These are phyloP conservation scores for Amanita subjunquillea DNA, from an alignment of 768 basidiomycete species.

Conservation along the genomic window DNA sequence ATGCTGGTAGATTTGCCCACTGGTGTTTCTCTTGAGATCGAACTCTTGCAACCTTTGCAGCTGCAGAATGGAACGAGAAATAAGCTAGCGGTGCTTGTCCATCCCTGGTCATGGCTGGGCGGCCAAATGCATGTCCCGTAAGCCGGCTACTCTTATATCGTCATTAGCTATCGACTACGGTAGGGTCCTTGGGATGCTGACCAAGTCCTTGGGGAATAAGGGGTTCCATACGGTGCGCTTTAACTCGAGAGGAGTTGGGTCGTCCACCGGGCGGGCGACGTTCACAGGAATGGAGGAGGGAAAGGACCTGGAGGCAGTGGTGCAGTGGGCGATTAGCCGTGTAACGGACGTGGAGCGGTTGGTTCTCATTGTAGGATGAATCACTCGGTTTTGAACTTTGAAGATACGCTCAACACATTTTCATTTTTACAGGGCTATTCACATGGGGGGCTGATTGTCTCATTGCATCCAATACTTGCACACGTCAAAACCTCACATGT, in stretches of 20 bases:
- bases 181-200: slow-evolving; percentile 37
- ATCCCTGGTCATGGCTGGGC: slow-evolving; percentile 84
- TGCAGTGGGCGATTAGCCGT: slow-evolving; percentile 39
- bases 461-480: slow-evolving; percentile 46
- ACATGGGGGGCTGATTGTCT: slow-evolving; percentile 65
- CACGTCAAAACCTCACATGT: slow-evolving; percentile 52
- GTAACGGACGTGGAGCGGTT: slow-evolving; percentile 37
- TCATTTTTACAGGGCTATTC: slow-evolving; percentile 57
- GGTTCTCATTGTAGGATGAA: slow-evolving; percentile 49
- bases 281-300: slow-evolving; percentile 65
- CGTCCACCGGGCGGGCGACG: slow-evolving; percentile 63
- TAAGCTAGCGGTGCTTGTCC: slow-evolving; percentile 60
- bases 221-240: slow-evolving; percentile 57
- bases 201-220: slow-evolving; percentile 26
- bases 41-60: background rate
- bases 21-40: slow-evolving; percentile 9
- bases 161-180: slow-evolving; percentile 7
- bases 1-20: slow-evolving; percentile 13
- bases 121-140: slow-evolving; percentile 72
- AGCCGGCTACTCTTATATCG: slow-evolving; percentile 14
- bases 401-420: background rate
- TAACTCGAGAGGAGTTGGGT: slow-evolving; percentile 73
- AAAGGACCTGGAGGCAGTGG: slow-evolving; percentile 54
- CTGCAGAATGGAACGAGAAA: slow-evolving; percentile 9
- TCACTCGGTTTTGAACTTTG: background rate